Evolutionary conservation across 169 alveolate genomes (phyloP).

Genomic region (Plasmodium gonderi): DNA sequence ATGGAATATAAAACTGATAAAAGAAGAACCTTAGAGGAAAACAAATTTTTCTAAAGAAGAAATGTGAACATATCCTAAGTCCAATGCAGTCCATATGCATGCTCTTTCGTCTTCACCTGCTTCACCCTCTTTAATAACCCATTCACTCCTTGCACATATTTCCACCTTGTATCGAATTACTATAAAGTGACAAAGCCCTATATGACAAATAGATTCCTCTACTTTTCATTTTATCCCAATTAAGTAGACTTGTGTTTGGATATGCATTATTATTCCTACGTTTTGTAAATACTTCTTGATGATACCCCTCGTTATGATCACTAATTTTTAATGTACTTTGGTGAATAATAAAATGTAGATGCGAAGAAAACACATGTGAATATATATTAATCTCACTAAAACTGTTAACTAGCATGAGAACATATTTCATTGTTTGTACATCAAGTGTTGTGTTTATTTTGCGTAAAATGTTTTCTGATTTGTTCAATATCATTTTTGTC

Average conservation of each 20-base stretch:
- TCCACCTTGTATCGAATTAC: not conserved
- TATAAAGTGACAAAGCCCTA: not conserved
- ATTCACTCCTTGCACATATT: not conserved
- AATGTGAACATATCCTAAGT: no score
- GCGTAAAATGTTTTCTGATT: conserved; percentile 5
- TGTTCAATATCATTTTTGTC: conserved; percentile 3
- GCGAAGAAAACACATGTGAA: conserved; percentile 1
- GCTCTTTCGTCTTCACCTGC: no score
- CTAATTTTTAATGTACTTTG: no score
- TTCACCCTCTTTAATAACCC: not conserved
- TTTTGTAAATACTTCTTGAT: not conserved
- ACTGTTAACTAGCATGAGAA: conserved; percentile 51
- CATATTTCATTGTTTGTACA: not conserved
- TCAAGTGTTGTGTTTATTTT: not conserved
- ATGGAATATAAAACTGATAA: no score
- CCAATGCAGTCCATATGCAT: no score
- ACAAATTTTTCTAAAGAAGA: no score
- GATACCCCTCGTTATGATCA: not conserved
- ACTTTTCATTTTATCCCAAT: not conserved
- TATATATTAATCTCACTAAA: conserved; percentile 36
- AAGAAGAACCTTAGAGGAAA: no score
- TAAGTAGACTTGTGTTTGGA: not conserved
- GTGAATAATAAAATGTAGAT: conserved; percentile 9
- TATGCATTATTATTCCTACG: not conserved
- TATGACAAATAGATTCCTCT: not conserved